These are phyloP conservation scores for Septoria petroselini DNA, from an alignment of 2,329 filamentous ascomycete species.

Conservation along the genomic window DNA sequence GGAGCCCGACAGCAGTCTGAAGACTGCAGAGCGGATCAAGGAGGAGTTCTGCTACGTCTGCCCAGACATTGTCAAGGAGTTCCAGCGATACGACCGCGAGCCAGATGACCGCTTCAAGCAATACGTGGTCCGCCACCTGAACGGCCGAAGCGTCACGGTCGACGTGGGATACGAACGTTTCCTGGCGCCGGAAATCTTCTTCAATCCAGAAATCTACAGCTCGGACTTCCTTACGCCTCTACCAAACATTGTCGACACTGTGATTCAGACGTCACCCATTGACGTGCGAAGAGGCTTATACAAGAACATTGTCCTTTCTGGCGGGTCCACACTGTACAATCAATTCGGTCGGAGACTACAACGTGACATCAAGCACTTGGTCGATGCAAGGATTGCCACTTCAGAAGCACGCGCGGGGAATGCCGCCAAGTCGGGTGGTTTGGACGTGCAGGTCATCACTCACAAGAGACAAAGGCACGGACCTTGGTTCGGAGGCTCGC, in stretches of 20 bases:
- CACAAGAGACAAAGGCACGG: constrained; percentile 97
- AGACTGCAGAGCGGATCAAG: constrained; percentile 97
- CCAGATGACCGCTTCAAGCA: constrained; percentile 80
- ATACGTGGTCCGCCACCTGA: constrained; percentile 81
- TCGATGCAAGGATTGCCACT: constrained; percentile 86
- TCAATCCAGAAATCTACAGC: constrained; percentile 99
- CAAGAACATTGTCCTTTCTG: constrained; percentile 99
- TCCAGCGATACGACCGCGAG: constrained; percentile 88
- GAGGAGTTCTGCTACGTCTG: constrained; percentile 98
- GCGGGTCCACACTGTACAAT: constrained; percentile 96
- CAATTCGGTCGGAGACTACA: constrained; percentile 95
- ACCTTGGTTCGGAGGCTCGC: constrained; percentile 95
- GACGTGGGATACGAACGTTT: constrained; percentile 98
- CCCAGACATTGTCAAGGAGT: constrained; percentile 98
- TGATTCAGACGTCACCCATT: constrained; percentile 96
- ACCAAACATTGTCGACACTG: constrained; percentile 88
- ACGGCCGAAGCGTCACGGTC: constrained; percentile 77
- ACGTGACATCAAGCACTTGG: constrained; percentile 92
- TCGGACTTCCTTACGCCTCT: constrained; percentile 97
- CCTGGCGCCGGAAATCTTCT: constrained; percentile 97
- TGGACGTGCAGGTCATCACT: constrained; percentile 95
- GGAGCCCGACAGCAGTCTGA: constrained; percentile 92
- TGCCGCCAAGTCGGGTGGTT: constrained; percentile 84
- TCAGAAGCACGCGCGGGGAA: constrained; percentile 83
- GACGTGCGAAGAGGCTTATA: constrained; percentile 95